Conservation (phyloP, 169 alveolate genomes). For the Fabrea salina region DNA sequence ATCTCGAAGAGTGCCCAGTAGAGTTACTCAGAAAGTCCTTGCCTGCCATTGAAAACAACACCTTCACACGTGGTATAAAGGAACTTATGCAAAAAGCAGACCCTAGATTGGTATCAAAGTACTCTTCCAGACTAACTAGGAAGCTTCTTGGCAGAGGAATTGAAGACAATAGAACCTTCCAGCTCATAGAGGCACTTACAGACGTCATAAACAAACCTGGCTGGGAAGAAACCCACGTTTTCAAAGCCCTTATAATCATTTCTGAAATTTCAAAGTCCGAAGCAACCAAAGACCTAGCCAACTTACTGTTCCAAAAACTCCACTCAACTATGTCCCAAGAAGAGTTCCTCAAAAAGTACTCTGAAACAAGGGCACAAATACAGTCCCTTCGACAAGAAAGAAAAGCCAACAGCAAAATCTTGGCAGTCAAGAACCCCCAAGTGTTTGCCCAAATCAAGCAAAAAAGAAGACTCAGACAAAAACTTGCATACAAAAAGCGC, state of each 20-base stretch:
- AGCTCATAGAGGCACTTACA: neutral
- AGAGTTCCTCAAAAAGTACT: neutral
- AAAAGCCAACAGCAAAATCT: neutral
- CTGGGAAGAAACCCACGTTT: neutral
- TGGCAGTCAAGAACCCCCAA: conserved; percentile 16
- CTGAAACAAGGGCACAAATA: neutral
- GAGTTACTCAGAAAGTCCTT: neutral
- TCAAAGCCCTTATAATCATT: neutral
- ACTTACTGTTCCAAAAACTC: neutral
- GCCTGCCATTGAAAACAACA: neutral
- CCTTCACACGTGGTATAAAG: conserved; percentile 6
- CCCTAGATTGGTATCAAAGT: neutral
- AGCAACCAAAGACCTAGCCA: neutral
- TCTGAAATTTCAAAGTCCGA: neutral
- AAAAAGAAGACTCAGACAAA: neutral
- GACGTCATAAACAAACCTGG: neutral
- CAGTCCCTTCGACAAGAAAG: neutral
- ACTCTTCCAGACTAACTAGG: neutral
- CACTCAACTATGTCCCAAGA: neutral
- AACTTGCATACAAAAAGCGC: neutral
- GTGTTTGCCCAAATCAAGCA: neutral
- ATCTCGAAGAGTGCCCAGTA: neutral
- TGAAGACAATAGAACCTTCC: neutral
- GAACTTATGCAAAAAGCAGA: neutral
- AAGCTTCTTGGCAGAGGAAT: conserved; percentile 24